phyloP scores from a whole-genome alignment of 768 basidiomycete species.

The Trametes meyenii region DNA sequence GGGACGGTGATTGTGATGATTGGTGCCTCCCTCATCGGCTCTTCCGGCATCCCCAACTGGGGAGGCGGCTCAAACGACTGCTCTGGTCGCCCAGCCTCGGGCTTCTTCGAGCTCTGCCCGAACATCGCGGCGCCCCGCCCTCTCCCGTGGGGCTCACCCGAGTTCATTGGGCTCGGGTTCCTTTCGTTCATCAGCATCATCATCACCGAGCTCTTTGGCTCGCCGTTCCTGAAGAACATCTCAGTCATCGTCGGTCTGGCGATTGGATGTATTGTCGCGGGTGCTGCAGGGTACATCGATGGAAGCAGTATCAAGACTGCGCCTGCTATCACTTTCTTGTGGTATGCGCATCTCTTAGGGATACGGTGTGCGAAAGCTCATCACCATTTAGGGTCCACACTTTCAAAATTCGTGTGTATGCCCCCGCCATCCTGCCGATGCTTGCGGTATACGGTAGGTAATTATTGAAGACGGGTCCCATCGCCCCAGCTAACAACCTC shows the following conservation, averaged over 20 bases:
- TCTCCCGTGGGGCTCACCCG: constrained; percentile 78
- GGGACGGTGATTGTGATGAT: constrained; percentile 83
- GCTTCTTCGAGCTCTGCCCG: constrained; percentile 74
- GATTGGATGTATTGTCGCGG: constrained; percentile 82
- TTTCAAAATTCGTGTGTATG: constrained; percentile 78
- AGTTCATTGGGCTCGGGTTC: constrained; percentile 88
- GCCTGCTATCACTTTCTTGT: constrained; percentile 82
- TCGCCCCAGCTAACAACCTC: background rate
- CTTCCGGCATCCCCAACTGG: constrained; percentile 79
- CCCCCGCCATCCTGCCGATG: constrained; percentile 67
- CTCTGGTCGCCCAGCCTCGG: constrained; percentile 55
- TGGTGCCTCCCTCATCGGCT: constrained; percentile 74
- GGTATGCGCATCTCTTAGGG: constrained; percentile 41
- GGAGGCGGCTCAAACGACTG: constrained; percentile 83
- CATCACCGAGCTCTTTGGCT: constrained; percentile 80
- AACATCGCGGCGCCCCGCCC: constrained; percentile 70
- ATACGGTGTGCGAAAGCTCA: background rate
- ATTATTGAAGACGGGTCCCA: background rate
- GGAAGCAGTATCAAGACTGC: constrained; percentile 62
- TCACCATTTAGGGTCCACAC: constrained; percentile 57
- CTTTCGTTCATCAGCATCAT: constrained; percentile 78
- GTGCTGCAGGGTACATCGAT: constrained; percentile 78
- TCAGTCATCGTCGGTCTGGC: constrained; percentile 75
- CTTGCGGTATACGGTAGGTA: constrained; percentile 56
- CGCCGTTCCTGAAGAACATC: constrained; percentile 82